Percentiles rank a stretch among this genome's conserved stretches.
phyloP scores from a whole-genome alignment of 2,329 filamentous ascomycete species.

The Geoglossum cookeanum region DNA sequence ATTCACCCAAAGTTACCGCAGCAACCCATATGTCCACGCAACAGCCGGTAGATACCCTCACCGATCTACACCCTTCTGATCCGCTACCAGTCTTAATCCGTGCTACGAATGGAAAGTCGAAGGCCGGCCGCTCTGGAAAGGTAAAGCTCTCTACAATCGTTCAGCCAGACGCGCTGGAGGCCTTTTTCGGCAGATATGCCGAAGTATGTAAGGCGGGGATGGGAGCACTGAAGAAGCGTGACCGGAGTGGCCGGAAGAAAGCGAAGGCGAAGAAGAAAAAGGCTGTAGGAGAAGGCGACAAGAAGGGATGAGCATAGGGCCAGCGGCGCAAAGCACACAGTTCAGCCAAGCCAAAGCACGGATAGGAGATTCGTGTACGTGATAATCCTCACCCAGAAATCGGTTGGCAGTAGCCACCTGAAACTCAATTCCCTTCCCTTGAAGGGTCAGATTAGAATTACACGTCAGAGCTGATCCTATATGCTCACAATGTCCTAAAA shows the following conservation, averaged over 20 bases:
- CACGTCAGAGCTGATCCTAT: background rate
- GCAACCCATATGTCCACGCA: background rate
- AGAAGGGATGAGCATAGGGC: background rate
- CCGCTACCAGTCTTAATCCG: constrained; percentile 61
- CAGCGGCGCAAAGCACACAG: background rate
- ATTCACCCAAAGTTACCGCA: background rate
- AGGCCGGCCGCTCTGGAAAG: constrained; percentile 30
- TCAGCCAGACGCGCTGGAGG: constrained; percentile 52
- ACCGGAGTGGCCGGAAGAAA: constrained; percentile 68
- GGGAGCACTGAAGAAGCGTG: constrained; percentile 76
- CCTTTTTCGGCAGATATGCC: constrained; percentile 69
- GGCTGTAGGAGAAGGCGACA: constrained; percentile 16
- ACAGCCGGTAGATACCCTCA: constrained; percentile 28
- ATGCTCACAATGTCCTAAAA: background rate
- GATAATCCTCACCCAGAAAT: background rate
- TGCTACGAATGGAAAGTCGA: constrained; percentile 56
- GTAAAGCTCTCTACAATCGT: constrained; percentile 74
- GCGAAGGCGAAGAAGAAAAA: constrained; percentile 58
- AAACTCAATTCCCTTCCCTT: background rate
- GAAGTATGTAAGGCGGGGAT: constrained; percentile 84
- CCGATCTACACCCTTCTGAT: constrained; percentile 37
- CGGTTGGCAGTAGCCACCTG: background rate
- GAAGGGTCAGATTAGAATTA: background rate
- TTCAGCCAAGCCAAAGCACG: background rate
- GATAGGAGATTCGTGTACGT: background rate